Evolutionary conservation across 495 filamentous ascomycete species (phyloP), one percentile per base, ranked within the genome.

Genomic region (Rhizodiscina lignyota): DNA sequence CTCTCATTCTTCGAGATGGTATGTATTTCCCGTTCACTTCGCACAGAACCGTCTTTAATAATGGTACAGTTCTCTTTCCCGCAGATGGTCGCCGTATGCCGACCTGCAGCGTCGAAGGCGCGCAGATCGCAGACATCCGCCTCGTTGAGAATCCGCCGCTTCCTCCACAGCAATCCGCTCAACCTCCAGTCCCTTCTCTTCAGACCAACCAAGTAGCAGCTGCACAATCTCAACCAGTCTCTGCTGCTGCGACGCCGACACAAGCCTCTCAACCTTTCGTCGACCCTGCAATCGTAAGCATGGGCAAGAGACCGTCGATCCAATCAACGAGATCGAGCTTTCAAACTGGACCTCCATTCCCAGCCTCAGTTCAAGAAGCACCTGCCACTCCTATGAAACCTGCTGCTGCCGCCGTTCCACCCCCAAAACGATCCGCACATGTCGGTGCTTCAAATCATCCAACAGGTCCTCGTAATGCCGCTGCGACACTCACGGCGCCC

Each of bases 1-100:
- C 73, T 28, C 62, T 97, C 43, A 74, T 75, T 17, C 66, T 97
- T 17, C 66, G 65, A 33, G 69, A 93, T 66, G 87, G 87, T 89
- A 62, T 40, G 67, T 44, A 19, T 10, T 20, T 30, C 20, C 26
- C 15, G 24, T 21, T 30, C 21, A 35, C 11, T 27, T 28, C 23
- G 19, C 3, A 4, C 16, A 10, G 16, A 24, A 5, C 28, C 43
- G 17, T 38, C 22, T 39, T 13, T 34, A 5, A 40, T 31, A 37
- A 26, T 15, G 28, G 17, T n/a, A 38, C n/a, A 70, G 65, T 67
- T 18, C 53, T 59, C 5, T 58, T 70, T 38, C 56, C 64, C 4
- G 62, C 60, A 50, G 68, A 55, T 32, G 63, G 63, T 28, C 58
- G 67, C 31, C 52, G 42, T 11, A 42, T 68, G 5, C 56, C 62